phyloP scores from a whole-genome alignment of 2,329 filamentous ascomycete genomes.

The Nemania sp. region DNA sequence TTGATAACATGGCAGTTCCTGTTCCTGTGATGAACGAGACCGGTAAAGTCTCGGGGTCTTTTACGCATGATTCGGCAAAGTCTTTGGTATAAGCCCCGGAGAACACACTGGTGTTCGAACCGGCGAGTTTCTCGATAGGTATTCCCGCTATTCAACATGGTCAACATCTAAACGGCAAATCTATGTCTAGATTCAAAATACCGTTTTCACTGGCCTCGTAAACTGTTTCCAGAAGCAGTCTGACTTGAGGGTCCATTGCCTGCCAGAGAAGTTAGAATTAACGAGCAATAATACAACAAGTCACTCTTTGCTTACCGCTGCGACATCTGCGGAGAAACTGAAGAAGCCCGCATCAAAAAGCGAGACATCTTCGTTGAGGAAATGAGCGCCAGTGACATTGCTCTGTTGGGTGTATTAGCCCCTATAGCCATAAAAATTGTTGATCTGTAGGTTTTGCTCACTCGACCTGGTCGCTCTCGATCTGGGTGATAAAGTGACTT shows the following conservation, averaged over 20 bases:
- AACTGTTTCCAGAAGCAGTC: neutral
- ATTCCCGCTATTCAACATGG: slow-evolving; percentile 1
- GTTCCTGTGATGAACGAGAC: neutral
- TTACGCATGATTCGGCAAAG: neutral
- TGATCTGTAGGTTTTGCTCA: no score
- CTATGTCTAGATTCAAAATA: neutral
- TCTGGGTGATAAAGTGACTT: no score
- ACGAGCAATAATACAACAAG: no score
- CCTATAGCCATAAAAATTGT: no score
- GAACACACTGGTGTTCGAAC: slow-evolving; percentile 17
- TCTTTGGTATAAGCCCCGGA: neutral
- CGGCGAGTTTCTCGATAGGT: slow-evolving; percentile 8
- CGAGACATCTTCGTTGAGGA: neutral
- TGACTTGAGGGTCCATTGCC: neutral
- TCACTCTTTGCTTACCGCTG: neutral
- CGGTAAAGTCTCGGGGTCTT: neutral
- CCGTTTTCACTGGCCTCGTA: neutral
- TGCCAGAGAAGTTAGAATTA: neutral
- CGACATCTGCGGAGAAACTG: neutral
- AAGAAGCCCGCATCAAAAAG: neutral
- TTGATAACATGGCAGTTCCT: slow-evolving; percentile 10
- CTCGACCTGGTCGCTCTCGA: no score
- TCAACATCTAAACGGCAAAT: neutral
- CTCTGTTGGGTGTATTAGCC: no score
- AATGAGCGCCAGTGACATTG: neutral